These are phyloP conservation scores for Pythium angustatum DNA, from an alignment of 352 stramenopile genomes.

Conservation along the genomic window DNA sequence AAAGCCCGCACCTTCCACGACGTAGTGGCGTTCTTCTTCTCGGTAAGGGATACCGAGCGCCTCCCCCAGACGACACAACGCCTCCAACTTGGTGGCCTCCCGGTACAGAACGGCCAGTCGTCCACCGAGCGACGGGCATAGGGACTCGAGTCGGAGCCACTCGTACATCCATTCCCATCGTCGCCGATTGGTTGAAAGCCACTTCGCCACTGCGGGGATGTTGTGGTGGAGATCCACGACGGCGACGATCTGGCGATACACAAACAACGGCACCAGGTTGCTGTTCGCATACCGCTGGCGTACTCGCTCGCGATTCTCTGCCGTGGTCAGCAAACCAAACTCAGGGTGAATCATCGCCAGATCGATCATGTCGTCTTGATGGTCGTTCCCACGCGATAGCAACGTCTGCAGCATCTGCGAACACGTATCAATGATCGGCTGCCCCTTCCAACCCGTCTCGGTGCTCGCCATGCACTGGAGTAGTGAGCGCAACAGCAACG, in stretches of 20 bases:
- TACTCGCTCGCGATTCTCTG: constrained; percentile 65
- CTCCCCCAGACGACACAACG: constrained; percentile 64
- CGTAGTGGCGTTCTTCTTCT: constrained; percentile 82
- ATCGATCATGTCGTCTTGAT: constrained; percentile 66
- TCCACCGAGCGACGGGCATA: constrained; percentile 77
- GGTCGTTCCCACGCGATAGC: constrained; percentile 59
- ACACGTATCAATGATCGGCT: constrained; percentile 80
- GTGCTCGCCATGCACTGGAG: constrained; percentile 78
- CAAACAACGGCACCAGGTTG: constrained; percentile 72
- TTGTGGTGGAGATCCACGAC: constrained; percentile 73
- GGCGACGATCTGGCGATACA: constrained; percentile 76
- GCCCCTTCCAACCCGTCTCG: constrained; percentile 86
- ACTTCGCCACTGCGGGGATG: constrained; percentile 52
- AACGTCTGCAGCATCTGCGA: constrained; percentile 62
- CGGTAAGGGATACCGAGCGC: constrained; percentile 60
- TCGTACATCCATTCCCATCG: constrained; percentile 88
- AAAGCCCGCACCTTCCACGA: constrained; percentile 90
- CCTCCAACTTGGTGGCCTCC: constrained; percentile 75
- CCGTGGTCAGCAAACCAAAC: constrained; percentile 69
- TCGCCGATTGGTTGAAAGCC: constrained; percentile 51
- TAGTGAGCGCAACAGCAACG: constrained; percentile 65
- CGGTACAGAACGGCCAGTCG: constrained; percentile 61
- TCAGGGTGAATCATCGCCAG: constrained; percentile 63
- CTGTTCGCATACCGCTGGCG: constrained; percentile 66
- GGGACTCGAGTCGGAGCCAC: constrained; percentile 84